phyloP scores from a whole-genome alignment of 441 rosid genomes.

The Jatropha multifida region DNA sequence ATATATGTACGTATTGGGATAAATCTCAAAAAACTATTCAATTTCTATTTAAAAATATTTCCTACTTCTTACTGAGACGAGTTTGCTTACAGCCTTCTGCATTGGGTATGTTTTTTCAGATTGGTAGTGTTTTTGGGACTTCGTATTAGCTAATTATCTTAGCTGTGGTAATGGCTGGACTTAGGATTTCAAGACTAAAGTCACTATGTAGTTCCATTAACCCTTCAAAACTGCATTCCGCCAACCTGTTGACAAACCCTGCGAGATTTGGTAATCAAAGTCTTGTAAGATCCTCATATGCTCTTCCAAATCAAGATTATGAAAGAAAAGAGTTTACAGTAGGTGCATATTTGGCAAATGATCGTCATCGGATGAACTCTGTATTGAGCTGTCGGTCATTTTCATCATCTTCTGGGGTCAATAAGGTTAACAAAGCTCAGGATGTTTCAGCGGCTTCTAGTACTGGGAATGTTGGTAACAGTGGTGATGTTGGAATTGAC shows the following conservation, averaged over 20 bases:
- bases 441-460: constrained; percentile 40
- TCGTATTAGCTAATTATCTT: constrained; percentile 2
- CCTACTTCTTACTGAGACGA: not conserved
- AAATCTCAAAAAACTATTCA: not conserved
- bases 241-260: constrained; percentile 15
- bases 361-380: constrained; percentile 22
- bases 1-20: not conserved
- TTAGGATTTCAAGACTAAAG: constrained; percentile 42
- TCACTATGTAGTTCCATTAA: constrained; percentile 33
- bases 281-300: constrained; percentile 23
- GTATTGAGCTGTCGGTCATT: constrained; percentile 28
- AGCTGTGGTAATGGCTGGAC: constrained; percentile 40
- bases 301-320: constrained; percentile 19
- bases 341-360: constrained; percentile 19
- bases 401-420: constrained; percentile 49
- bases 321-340: constrained; percentile 19
- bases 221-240: constrained; percentile 17
- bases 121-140: not conserved
- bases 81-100: not conserved
- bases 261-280: constrained; percentile 24
- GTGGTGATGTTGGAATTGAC: constrained; percentile 36
- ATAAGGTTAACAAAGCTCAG: constrained; percentile 35
- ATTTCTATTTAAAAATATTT: not conserved
- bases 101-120: not conserved
- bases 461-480: constrained; percentile 31